Percentiles rank a stretch among this genome's conserved stretches.
These are phyloP conservation scores for Sporothrix curviconia DNA, from an alignment of 2,329 filamentous ascomycete genomes.

Conservation along the genomic window DNA sequence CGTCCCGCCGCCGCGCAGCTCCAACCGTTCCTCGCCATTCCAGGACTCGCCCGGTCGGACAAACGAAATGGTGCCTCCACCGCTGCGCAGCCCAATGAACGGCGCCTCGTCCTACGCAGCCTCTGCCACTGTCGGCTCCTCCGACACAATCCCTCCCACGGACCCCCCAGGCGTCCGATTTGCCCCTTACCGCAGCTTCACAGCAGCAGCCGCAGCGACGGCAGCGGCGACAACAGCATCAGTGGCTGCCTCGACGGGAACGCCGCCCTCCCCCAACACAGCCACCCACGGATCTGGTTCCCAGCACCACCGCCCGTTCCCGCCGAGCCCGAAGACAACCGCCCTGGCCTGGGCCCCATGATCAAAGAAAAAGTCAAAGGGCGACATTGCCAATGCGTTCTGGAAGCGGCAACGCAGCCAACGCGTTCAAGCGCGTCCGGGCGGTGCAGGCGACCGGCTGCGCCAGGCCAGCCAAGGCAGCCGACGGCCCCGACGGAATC, in stretches of 20 bases:
- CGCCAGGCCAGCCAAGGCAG: constrained; percentile 51
- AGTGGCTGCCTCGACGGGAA: not conserved
- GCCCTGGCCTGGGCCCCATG: constrained; percentile 86
- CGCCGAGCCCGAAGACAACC: constrained; percentile 29
- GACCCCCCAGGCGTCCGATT: constrained; percentile 2
- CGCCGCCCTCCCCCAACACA: constrained; percentile 10
- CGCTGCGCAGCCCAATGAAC: constrained; percentile 15
- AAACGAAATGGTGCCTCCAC: constrained; percentile 11
- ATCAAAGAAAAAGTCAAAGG: constrained; percentile 68
- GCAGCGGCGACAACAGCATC: not conserved
- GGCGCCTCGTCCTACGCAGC: constrained; percentile 4
- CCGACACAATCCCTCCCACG: constrained; percentile 7
- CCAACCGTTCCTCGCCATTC: constrained; percentile 15
- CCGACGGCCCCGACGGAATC: constrained; percentile 78
- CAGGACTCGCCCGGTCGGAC: not conserved
- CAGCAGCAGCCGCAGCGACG: not conserved
- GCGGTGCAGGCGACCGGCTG: constrained; percentile 77
- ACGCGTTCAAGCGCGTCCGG: constrained; percentile 74
- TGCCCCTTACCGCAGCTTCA: not conserved
- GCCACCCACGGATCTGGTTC: constrained; percentile 14
- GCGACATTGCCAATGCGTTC: constrained; percentile 68
- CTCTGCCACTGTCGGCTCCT: constrained; percentile 10
- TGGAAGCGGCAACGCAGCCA: constrained; percentile 73
- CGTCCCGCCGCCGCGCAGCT: constrained; percentile 43
- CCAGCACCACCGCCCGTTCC: constrained; percentile 16